Base-by-base conservation (phyloP, 148 eudicot species). In the Persicaria tinctoria region DNA sequence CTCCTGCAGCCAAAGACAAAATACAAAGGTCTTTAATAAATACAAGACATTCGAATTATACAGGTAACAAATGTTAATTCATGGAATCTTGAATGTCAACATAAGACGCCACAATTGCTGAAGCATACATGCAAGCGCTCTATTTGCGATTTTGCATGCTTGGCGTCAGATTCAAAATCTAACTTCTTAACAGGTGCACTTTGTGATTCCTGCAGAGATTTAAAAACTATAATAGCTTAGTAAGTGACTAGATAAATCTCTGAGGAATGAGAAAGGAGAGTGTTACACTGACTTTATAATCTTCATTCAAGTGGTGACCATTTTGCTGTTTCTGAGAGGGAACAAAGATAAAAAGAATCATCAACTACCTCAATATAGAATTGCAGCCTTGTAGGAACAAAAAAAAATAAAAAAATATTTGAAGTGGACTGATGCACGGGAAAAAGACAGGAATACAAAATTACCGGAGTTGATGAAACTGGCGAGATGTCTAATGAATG, bases 91-190 rank as follows among this genome's bases (percentile, higher is more conserved):
- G 17, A 66, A 41, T 66, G 18, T 14, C 18, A 66, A 12, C n/a
- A 66, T 4, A 16, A 32, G 46, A 41, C 11, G 46, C 51, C 72
- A 73, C 44, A 9, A 20, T 48, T 44, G 18, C 71, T 45, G 76
- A 77, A 75, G 45, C 83, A 80, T 84, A 94, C 98, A 77, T 87
- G 96, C 73, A 87, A 89, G 72, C 86, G 91, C 69, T 92, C 93
- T 68, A 75, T 55, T 51, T 84, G 84, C 54, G 90, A 84, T 84
- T 84, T 87, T 72, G 77, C 86, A 72, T 78, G 72, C 75, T 83
- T 92, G 83, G 74, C 74, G 72, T 90, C 93, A 72, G 84, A 85
- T 64, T 90, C 90, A 69, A 91, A 87, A n/a, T 85, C 93, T 77
- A 80, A 80, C 79, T 83, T 89, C 84, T 87, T 87, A 18, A 77